These are phyloP conservation scores for Mycena belliarum DNA, from an alignment of 768 basidiomycete genomes.

Conservation along the genomic window DNA sequence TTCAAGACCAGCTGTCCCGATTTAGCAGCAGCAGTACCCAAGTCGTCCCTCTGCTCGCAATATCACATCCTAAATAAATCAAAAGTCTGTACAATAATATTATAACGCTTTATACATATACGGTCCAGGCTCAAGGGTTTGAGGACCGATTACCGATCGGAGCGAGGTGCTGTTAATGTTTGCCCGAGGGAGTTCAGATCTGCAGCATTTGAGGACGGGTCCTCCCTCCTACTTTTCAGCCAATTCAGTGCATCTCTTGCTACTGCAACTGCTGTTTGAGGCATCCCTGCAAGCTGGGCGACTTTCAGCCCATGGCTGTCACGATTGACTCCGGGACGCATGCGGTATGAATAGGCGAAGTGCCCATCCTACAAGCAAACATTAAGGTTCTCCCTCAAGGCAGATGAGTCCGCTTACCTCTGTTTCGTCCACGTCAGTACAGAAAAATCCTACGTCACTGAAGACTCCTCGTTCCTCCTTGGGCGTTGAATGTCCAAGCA, in stretches of 20 bases:
- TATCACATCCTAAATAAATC: slow-evolving; percentile 49
- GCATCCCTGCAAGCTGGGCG: slow-evolving; percentile 86
- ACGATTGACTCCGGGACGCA: slow-evolving; percentile 83
- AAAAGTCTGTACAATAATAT: slow-evolving; percentile 13
- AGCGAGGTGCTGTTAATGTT: slow-evolving; percentile 19
- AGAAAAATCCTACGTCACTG: slow-evolving; percentile 76
- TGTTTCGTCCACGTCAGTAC: slow-evolving; percentile 82
- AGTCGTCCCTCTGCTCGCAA: no score
- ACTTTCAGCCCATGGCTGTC: slow-evolving; percentile 92
- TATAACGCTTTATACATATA: slow-evolving; percentile 7
- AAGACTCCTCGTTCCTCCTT: slow-evolving; percentile 50
- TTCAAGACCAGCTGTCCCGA: no score
- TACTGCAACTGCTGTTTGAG: slow-evolving; percentile 56
- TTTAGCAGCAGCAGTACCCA: no score
- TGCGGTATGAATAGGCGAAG: slow-evolving; percentile 82
- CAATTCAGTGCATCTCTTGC: slow-evolving; percentile 55
- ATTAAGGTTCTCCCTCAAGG: neutral
- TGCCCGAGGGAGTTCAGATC: slow-evolving; percentile 36
- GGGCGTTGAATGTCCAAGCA: slow-evolving; percentile 65
- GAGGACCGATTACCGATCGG: neutral
- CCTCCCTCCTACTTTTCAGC: slow-evolving; percentile 31
- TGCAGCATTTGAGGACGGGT: slow-evolving; percentile 20
- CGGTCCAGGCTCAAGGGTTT: neutral
- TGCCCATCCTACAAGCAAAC: slow-evolving; percentile 58
- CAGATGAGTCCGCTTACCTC: slow-evolving; percentile 48